These are phyloP conservation scores for Boletus edulis DNA, from an alignment of 768 basidiomycete species.

Conservation along the genomic window DNA sequence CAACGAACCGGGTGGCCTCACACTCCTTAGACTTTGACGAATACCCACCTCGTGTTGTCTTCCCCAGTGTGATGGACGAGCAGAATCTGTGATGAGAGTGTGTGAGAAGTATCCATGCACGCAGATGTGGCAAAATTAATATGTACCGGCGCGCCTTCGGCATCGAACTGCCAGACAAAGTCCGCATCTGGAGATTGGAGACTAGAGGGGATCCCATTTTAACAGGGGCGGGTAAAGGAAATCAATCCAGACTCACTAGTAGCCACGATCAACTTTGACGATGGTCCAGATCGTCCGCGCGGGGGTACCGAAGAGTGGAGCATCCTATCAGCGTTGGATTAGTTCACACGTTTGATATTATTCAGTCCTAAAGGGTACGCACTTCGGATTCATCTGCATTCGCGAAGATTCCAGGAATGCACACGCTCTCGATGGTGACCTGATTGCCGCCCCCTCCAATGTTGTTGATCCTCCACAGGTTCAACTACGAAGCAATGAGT, in stretches of 20 bases:
- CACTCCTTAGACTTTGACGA: background rate
- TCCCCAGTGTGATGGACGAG: background rate
- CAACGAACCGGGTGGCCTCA: too few species aligned
- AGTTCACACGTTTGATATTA: too few species aligned
- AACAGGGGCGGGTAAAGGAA: background rate
- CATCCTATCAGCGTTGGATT: too few species aligned
- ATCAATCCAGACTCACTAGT: background rate
- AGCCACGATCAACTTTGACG: background rate
- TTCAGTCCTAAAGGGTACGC: too few species aligned
- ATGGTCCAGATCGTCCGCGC: background rate
- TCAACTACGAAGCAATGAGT: too few species aligned
- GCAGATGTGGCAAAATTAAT: too few species aligned
- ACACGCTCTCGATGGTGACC: too few species aligned
- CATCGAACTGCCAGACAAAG: background rate
- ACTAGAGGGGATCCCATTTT: background rate
- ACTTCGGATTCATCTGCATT: too few species aligned
- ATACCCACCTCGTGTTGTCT: background rate
- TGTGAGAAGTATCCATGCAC: background rate
- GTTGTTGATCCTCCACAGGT: too few species aligned
- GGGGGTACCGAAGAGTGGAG: too few species aligned
- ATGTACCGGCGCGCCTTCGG: background rate
- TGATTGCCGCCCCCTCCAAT: too few species aligned
- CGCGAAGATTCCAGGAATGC: too few species aligned
- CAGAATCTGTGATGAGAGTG: background rate
- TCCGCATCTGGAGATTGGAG: background rate